Evolutionary conservation across 73 alveolate genomes (phyloP).

Genomic region (Symbiodinium pilosum): DNA sequence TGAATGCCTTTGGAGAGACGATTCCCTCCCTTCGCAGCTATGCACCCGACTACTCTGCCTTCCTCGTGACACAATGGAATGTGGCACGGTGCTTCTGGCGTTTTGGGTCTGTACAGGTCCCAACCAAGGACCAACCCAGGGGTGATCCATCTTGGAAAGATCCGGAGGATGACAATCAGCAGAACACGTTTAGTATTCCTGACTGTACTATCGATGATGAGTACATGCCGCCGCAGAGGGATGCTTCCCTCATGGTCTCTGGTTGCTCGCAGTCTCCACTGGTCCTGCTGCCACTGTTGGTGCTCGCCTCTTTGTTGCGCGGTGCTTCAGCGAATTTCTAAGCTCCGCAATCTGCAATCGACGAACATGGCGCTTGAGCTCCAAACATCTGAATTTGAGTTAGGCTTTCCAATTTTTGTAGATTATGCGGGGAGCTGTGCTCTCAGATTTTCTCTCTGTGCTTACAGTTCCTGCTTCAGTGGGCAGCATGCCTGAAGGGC

Average conservation of each 20-base stretch:
- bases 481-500: not conserved
- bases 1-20: not conserved
- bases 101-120: not conserved
- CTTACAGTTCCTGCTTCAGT: not conserved
- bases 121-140: not conserved
- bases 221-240: too few relatives aligned
- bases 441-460: not conserved
- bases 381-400: too few relatives aligned
- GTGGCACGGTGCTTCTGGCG: constrained; percentile 2
- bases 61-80: not conserved
- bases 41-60: not conserved
- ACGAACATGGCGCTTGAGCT: too few relatives aligned
- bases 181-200: not conserved
- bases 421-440: not conserved
- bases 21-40: not conserved
- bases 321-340: not conserved
- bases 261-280: not conserved
- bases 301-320: not conserved
- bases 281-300: not conserved
- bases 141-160: not conserved
- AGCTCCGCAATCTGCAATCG: too few relatives aligned
- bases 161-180: not conserved
- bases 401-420: too few relatives aligned
- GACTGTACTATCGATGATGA: too few relatives aligned
- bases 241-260: too few relatives aligned